Evolutionary conservation across 495 filamentous ascomycete genomes (phyloP), one percentile per base, ranked within the genome.

Genomic region (Annulohypoxylon nitens): DNA sequence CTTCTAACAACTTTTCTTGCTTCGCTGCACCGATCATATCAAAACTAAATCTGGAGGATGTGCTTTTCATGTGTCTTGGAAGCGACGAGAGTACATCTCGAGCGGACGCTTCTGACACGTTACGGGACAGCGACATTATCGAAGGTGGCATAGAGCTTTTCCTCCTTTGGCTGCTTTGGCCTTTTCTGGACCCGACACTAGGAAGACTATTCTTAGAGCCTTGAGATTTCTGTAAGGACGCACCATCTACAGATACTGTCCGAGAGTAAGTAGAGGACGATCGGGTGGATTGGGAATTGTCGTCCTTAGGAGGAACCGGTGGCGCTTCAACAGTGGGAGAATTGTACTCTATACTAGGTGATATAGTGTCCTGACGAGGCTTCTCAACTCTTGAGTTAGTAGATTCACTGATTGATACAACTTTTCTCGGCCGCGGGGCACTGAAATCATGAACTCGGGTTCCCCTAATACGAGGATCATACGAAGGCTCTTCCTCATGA

Each of bases 401-500:
- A 10, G 55, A 12, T 14, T 79, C 77, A 47, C 57, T 72, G 14
- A 26, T 74, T 25, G 80, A 75, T 0, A 88, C 67, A 64, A 86
- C 83, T 51, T 88, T 83, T 57, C 86, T 88, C n/a, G 88, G 86
- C 39, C 93, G 84, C 9, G 94, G 94, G 0, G 91, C 93, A 73
- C 92, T 95, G 71, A 98, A 98, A 78, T 98, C 94, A 80, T 98
- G 94, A 7, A 98, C 88, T 36, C 90, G 87, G 9, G 90, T 95
- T 30, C 94, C 94, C 47, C 88, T 88, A 73, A 98, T 98, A 47
- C 94, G 82, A 16, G 93, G 93, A 75, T 97, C 94, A 73, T 94
- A 95, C 66, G 61, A 75, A 8, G 82, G 79, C 30, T 81, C 76
- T 2, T 76, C 76, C 7, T 39, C 37, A 6, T 51, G 64, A 14